Evolutionary conservation across 192 early-diverging fungal species (phyloP), one percentile per base, ranked within the genome.

Genomic region (Dispira simplex): DNA sequence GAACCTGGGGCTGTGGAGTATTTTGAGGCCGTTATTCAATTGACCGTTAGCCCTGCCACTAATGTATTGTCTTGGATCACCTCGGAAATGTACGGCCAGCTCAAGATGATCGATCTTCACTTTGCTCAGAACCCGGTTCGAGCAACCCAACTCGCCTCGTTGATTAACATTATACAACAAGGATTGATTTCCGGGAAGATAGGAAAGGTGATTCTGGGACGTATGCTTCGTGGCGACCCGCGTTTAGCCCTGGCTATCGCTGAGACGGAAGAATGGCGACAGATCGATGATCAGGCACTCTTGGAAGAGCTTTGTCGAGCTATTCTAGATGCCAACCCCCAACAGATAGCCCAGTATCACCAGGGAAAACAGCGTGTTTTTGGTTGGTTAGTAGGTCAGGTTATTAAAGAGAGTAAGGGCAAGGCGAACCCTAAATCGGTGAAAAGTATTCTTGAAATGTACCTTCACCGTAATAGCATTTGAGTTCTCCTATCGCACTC

Each of bases 361-460:
- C 73, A 70, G 14, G 91, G 89, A 0, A 86, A 89, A 46, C 52
- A 72, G 18, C 81, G 86, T 5, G 57, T 89, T 43, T 70, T 88
- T 8, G 83, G 84, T 32, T 92, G 90, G 76, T 86, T 96, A 66
- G 77, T 92, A 23, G 90, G 91, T 9, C 81, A 90, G 70, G 77
- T 87, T 9, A 90, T 96, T 87, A 74, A 79, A 45, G 70, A 75
- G 51, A 92, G 88, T 8, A 79, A 85, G 71, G 91, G 91, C 16
- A 77, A 84, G 54, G 87, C 86, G 10, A 84, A 90, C 54, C 91
- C 93, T 3, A 75, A 82, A 14, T 65, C 80, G 3, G 71, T 89
- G 10, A 89, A 84, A 53, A 68, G 77, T 44, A 60, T 86, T 2
- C 54, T 90, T 20, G 74, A 75, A 62, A 56, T 75, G 1, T 39